Conservation (phyloP, 2,329 filamentous ascomycete species). For the Plectosphaerella cucumerina region DNA sequence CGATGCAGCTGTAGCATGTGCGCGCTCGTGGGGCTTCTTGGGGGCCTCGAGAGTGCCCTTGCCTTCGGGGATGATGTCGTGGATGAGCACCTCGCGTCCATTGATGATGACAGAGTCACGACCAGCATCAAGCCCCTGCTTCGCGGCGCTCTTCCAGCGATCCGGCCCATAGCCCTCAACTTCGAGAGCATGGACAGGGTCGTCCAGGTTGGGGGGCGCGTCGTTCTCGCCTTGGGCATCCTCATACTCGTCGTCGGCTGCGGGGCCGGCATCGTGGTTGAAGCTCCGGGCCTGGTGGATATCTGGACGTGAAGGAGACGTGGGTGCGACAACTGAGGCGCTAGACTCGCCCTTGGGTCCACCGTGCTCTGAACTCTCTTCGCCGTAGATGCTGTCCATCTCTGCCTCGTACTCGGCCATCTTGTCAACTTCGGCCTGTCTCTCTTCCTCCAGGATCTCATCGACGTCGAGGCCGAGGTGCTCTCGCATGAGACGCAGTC, state of each 20-base stretch:
- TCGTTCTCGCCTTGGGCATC: slow-evolving; percentile 26
- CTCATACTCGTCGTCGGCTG: background rate
- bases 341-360: too few species aligned
- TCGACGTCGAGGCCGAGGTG: slow-evolving; percentile 96
- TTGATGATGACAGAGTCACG: slow-evolving; percentile 68
- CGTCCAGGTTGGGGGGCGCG: slow-evolving; percentile 41
- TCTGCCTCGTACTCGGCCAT: slow-evolving; percentile 50
- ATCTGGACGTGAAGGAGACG: background rate
- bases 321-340: background rate
- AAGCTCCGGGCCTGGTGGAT: slow-evolving; percentile 46
- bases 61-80: slow-evolving; percentile 59
- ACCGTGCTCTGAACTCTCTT: slow-evolving; percentile 23
- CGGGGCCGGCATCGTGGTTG: slow-evolving; percentile 64
- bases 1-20: slow-evolving; percentile 1
- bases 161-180: slow-evolving; percentile 76
- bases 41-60: slow-evolving; percentile 53
- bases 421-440: slow-evolving; percentile 61
- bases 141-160: slow-evolving; percentile 64
- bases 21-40: slow-evolving; percentile 34
- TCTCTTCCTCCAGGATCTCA: slow-evolving; percentile 76
- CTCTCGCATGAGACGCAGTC: slow-evolving; percentile 92
- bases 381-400: slow-evolving; percentile 59
- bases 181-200: slow-evolving; percentile 64
- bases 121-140: slow-evolving; percentile 55
- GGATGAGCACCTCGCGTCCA: slow-evolving; percentile 68